Percentiles rank a stretch among this genome's conserved stretches.
These are phyloP conservation scores for Schizonepeta tenuifolia DNA, from an alignment of 257 asterid genomes.

Conservation along the genomic window DNA sequence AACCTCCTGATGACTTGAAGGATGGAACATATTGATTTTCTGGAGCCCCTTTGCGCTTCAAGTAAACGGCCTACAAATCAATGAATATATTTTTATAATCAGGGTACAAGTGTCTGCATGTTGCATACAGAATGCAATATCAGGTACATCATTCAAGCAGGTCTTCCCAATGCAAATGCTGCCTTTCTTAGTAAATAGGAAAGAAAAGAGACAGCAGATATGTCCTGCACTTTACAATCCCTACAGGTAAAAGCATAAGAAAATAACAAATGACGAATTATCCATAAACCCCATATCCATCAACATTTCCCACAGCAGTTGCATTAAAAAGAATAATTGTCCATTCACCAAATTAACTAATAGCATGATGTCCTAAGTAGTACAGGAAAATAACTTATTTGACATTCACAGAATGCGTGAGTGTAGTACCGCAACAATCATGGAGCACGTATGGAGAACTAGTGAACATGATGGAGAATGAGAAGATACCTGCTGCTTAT, in stretches of 20 bases:
- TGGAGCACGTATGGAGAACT: slow-evolving; percentile 17
- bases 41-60: slow-evolving; percentile 67
- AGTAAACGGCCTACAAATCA: slow-evolving; percentile 79
- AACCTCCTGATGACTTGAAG: slow-evolving; percentile 52
- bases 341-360: slow-evolving; percentile 26
- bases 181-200: background rate
- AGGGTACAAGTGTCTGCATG: slow-evolving; percentile 19
- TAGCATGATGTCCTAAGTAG: slow-evolving; percentile 23
- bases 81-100: slow-evolving; percentile 25
- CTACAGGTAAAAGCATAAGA: slow-evolving; percentile 24
- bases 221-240: slow-evolving; percentile 16
- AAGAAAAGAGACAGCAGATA: slow-evolving; percentile 7
- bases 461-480: slow-evolving; percentile 22
- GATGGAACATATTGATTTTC: slow-evolving; percentile 53
- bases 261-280: slow-evolving; percentile 11
- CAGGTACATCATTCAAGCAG: slow-evolving; percentile 16
- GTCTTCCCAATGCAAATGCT: slow-evolving; percentile 26
- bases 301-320: background rate
- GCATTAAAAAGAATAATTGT: slow-evolving; percentile 22
- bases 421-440: background rate
- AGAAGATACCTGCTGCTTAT: slow-evolving; percentile 76
- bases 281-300: slow-evolving; percentile 23
- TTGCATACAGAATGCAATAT: slow-evolving; percentile 17
- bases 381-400: slow-evolving; percentile 6
- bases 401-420: slow-evolving; percentile 14